Evolutionary conservation across 257 asterid genomes (phyloP).

Genomic region (Nicotiana benthamiana): DNA sequence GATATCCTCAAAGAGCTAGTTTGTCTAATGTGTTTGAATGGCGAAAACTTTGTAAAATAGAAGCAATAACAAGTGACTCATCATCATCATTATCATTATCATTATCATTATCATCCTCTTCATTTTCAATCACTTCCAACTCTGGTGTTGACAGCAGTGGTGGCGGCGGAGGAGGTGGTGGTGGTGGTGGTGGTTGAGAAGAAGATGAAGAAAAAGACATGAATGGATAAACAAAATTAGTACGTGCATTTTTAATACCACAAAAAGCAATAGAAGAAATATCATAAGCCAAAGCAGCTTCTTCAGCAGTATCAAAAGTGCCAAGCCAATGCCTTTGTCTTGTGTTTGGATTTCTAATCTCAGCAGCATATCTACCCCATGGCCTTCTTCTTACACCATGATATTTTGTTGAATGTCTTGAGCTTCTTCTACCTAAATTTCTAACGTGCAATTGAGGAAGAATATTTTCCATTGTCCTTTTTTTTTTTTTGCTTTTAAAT

Average conservation of each 20-base stretch:
- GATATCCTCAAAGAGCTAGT: conserved; percentile 4
- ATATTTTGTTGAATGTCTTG: conserved; percentile 26
- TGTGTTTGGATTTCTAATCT: conserved; percentile 27
- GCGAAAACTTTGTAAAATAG: conserved; percentile 32
- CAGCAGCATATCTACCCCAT: conserved; percentile 32
- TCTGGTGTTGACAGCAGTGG: not conserved
- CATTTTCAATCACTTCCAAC: conserved; percentile 6
- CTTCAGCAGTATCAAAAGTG: conserved; percentile 28
- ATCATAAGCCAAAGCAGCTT: conserved; percentile 35
- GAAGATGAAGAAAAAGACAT: not conserved
- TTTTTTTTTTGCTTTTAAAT: not conserved
- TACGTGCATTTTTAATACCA: conserved; percentile 25
- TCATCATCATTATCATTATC: conserved; percentile 16
- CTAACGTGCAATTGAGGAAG: conserved; percentile 12
- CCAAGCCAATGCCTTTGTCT: conserved; percentile 36
- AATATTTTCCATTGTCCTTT: conserved; percentile 13
- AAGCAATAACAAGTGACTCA: conserved; percentile 33
- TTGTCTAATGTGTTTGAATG: conserved; percentile 15
- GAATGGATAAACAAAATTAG: conserved; percentile 24
- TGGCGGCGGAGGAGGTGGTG: conserved; percentile 9
- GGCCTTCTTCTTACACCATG: conserved; percentile 30
- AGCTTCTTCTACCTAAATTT: conserved; percentile 21
- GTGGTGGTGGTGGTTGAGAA: not conserved
- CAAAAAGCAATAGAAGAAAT: conserved; percentile 23
- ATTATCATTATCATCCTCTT: not conserved